Evolutionary conservation across 1,139 yeast species (phyloP), one percentile per base, ranked within the genome.

Genomic region (Candida dubliniensis): DNA sequence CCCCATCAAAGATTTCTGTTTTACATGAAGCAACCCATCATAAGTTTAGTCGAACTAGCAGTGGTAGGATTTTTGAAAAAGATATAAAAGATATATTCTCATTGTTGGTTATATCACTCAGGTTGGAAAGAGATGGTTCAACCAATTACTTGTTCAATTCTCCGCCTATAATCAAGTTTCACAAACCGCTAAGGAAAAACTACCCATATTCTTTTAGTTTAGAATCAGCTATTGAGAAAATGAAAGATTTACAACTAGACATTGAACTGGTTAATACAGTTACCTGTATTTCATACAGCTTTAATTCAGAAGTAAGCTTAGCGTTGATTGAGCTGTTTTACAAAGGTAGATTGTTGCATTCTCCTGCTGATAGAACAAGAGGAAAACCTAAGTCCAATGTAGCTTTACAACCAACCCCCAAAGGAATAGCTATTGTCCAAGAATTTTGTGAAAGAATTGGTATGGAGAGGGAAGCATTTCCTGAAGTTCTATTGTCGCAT

Each of bases 361-460:
- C 82, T 23, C 96, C 96, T 0, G 77, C 79, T 7, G 91, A 86
- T 52, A 71, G 95, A 53, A 84, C 95, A 0, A 59, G 82, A 42
- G 53, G 61, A n/a, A 66, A 58, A 38, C 73, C 82, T 2, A 74
- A 75, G 44, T 63, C 57, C 2, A 59, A 65, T 37, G 66, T 71
- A 0, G 45, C 68, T 3, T 59, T 90, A 31, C 98, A 91, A 56
- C 96, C 96, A 4, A 89, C 98, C 0, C 93, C 98, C 0, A 93
- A 93, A 58, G 99, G 98, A 1, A 79, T 89, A 4, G 82, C 90
- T 0, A 60, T 89, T 0, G 63, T 91, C 2, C 79, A 78, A 41
- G 69, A 74, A 10, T 89, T 83, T 58, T 82, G 85, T 50, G 67
- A 69, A 42, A 74, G 69, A 36, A 66, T 77, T 42, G 95, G 93